Evolutionary conservation across 148 eudicot species (phyloP).

Genomic region (Fagopyrum tataricum): DNA sequence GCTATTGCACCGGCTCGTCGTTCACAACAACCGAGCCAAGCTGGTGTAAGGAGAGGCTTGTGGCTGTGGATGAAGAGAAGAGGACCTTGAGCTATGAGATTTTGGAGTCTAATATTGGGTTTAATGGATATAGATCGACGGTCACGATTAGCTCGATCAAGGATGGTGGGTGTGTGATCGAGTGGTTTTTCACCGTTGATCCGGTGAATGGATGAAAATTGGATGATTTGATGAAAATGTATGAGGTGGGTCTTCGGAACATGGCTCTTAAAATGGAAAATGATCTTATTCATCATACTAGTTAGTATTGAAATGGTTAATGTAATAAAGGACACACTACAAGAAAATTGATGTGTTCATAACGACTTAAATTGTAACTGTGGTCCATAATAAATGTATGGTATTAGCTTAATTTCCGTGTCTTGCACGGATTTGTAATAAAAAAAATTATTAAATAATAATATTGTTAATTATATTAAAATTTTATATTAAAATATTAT

Average conservation of each 20-base stretch:
- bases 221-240: conserved; percentile 48
- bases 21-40: conserved; percentile 18
- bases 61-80: conserved; percentile 36
- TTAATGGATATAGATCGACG: conserved; percentile 54
- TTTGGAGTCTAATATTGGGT: conserved; percentile 61
- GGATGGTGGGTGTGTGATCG: conserved; percentile 41
- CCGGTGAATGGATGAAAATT: conserved; percentile 48
- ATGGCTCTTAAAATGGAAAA: conserved; percentile 51
- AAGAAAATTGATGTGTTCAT: no score
- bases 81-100: conserved; percentile 58
- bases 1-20: conserved; percentile 50
- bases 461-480: no score
- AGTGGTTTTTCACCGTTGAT: conserved; percentile 57
- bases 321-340: no score
- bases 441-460: no score
- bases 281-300: no score
- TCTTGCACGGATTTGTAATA: no score
- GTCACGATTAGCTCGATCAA: conserved; percentile 28
- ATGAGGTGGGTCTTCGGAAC: conserved; percentile 36
- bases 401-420: no score
- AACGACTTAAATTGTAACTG: no score
- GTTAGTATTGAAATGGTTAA: no score
- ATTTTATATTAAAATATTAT: no score
- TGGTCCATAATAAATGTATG: no score
- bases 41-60: conserved; percentile 74